Base-by-base conservation (phyloP, 352 stramenopile species). In the Pythium guiyangense region DNA sequence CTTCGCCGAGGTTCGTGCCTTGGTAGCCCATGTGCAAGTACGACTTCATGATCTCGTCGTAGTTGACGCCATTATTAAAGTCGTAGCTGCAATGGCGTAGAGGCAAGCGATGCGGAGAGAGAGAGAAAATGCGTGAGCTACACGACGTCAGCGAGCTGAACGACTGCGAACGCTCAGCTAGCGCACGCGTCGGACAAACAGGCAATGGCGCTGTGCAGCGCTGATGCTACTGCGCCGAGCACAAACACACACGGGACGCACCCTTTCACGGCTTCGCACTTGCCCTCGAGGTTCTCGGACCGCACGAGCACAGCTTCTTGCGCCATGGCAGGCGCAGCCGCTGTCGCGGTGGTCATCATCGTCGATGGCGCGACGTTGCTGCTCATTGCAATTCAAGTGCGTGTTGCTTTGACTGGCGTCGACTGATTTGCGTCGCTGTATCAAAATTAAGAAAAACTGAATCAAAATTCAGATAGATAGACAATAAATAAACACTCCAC, bases 1-100 rank as follows among this genome's bases (percentile, higher is more conserved):
- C 97, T 37, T 96, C 72, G 49, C 88, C 96, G 50, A 99, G 64
- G 63, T 99, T 99, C 20, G 96, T 99, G 45, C 95, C 97, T 77
- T 98, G 93, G 70, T 97, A 98, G 37, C 93, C 93, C 79, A 96
- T 97, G 26, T 69, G 81, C 52, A 73, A 48, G 66, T 96, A 97
- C 35, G 77, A 66, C 57, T 82, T 66, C 69, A 97, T 77, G 51
- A 97, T 69, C 54, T 85, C 74, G 6, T 84, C 83, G 37, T 96
- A 93, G 69, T 97, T 62, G 31, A 96, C 75, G 44, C 88, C 87
- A 6, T 93, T 57, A 56, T 97, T 96, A 66, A 97, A 97, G 64
- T 97, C 90, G 57, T 96, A 96, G 49, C 88, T 90, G 47, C 43
- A 55, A 40, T 57, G 39, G 10, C 29, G 40, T 1, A 25, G 10